Conservation (phyloP, 176 grass and related monocot genomes). For the Eleusine coracana region DNA sequence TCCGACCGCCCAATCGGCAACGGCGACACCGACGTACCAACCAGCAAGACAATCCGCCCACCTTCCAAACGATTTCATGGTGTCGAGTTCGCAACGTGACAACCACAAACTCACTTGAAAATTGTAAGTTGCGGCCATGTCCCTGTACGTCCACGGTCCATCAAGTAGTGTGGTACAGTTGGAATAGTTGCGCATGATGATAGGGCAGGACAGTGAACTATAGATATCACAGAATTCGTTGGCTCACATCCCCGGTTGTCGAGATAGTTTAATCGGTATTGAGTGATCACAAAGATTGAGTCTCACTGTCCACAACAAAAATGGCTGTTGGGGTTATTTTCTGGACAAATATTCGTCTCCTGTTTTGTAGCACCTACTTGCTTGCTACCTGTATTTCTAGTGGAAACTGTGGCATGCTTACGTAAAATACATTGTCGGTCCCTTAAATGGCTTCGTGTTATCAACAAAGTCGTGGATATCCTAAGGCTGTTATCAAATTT, state of each 20-base stretch:
- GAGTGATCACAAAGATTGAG: background rate
- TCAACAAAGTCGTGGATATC: background rate
- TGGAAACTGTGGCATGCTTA: background rate
- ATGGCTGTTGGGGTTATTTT: background rate
- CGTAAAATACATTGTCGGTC: background rate
- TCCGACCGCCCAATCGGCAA: constrained; percentile 16
- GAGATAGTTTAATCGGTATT: background rate
- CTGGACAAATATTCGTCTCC: background rate
- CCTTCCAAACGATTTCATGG: constrained; percentile 30
- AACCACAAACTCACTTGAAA: constrained; percentile 17
- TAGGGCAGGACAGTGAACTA: background rate
- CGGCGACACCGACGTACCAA: constrained; percentile 34
- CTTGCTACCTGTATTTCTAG: background rate
- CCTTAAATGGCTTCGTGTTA: background rate
- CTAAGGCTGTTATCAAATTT: background rate
- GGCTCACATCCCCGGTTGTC: background rate
- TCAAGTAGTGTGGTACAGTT: constrained; percentile 29
- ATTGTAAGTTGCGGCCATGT: background rate
- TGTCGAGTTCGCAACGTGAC: constrained; percentile 41
- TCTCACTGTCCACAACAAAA: background rate
- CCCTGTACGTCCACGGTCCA: constrained; percentile 19
- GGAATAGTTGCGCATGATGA: background rate
- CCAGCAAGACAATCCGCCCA: constrained; percentile 22
- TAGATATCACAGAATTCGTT: background rate
- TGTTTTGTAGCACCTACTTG: background rate